Base-by-base conservation (phyloP, 371 early-diverging fungal genomes). In the Haplosporangium sp. region DNA sequence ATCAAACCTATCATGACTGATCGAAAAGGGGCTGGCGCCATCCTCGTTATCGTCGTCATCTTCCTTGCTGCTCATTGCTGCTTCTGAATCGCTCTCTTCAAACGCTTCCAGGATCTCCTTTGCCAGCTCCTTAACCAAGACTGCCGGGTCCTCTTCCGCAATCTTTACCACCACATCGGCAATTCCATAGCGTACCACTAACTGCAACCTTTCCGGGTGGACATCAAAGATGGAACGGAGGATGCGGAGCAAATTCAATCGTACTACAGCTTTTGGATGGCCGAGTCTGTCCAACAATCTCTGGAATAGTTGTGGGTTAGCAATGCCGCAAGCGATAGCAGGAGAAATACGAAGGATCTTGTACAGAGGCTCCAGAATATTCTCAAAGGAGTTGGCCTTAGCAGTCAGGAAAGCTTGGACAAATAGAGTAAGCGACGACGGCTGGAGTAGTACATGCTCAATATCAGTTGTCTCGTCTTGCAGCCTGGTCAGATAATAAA, bases 241-340 rank as follows among this genome's bases (percentile, higher is more conserved):
- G 36, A 87, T 85, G 38, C 81, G 82, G n/a, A 87, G 67, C 48
- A 87, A 55, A 57, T 79, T 84, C 47, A 84, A 54, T 7, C 86
- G 76, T 18, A 86, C 86, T 0, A 84, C 72, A 21, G 87, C 82
- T 41, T 87, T 87, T 18, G 86, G 82, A 68, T 85, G 81, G 9
- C 52, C 65, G 0, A 87, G 70, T 4, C 82, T 56, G 23, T 82
- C 81, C 42, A 83, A 36, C 14, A 87, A 58, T 1, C 81, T 69
- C 16, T 74, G 58, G 54, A 86, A 81, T 23, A 86, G 80, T 12
- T 58, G 64, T 29, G 83, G 80, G 20, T 64, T 59, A 1, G 83
- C 80, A n/a, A 87, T 67, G 6, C 76, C 81, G 16, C 67, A 58
- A 9, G 81, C 73, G 10, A 86, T 53, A 10, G 51, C 14, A 7